Evolutionary conservation across 1,284 basidiomycete genomes (phyloP), one percentile per base, ranked within the genome.

Genomic region (Leccinum solheimii): DNA sequence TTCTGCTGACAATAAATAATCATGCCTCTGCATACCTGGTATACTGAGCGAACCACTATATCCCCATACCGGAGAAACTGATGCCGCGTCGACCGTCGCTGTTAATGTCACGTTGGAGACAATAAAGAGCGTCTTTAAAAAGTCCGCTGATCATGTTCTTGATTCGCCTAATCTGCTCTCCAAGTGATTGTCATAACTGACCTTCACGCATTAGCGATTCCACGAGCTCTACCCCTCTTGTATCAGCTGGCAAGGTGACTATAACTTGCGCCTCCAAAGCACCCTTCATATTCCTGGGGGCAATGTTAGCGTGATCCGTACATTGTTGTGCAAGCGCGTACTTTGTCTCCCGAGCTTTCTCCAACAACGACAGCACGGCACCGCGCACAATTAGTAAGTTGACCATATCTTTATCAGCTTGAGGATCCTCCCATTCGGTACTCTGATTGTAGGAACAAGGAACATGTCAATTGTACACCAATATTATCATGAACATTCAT

Each of bases 101-200:
- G 72, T 72, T 14, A 90, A 63, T 13, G 72, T 75, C 16, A 84
- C 89, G 55, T 88, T 80, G 1, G 93, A 94, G 3, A 92, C 88
- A 60, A 93, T 91, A 72, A 93, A 91, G 3, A 95, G 77, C 0
- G 85, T 87, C 67, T 87, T 86, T 32, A 95, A 77, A 61, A 86
- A 81, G 10, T 75, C 68, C 66, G 82, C 91, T 93, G 59, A 32
- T 57, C 7, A 32, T 5, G 58, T 27, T 36, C 48, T 51, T 16
- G 26, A 38, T 54, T 68, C 36, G 67, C 50, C 10, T 53, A 16
- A 38, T 8, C 27, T 6, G 16, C 36, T 40, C 16, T 14, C n/a
- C 38, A 16, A 7, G 40, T n/a, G 27, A 38, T 3, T 23, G 9
- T 43, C 45, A 56, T 59, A 23, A 56, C 68, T 56, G 43, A 83